These are phyloP conservation scores for Bryoglossum gracile DNA, from an alignment of 495 filamentous ascomycete genomes.

Conservation along the genomic window DNA sequence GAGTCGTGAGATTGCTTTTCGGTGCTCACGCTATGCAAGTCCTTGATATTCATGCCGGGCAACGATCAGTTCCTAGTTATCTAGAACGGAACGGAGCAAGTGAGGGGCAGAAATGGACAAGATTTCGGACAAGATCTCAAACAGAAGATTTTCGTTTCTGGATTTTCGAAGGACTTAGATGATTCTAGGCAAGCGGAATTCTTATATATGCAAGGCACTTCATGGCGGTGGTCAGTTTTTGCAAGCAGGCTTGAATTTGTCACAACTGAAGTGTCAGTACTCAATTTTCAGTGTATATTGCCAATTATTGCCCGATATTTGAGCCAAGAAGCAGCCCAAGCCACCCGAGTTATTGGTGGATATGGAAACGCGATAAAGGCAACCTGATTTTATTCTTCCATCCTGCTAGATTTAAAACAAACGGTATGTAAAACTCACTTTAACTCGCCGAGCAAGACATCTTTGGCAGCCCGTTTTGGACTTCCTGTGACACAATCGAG, in stretches of 20 bases:
- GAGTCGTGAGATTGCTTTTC: background rate
- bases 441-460: slow-evolving; percentile 5
- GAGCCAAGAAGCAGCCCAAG: slow-evolving; percentile 10
- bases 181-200: too few relatives aligned
- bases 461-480: slow-evolving; percentile 3
- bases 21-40: slow-evolving; percentile 10
- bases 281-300: slow-evolving; percentile 5
- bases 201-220: background rate
- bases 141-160: slow-evolving; percentile 9
- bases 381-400: background rate
- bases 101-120: slow-evolving; percentile 9
- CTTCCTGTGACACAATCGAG: slow-evolving; percentile 8
- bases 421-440: background rate
- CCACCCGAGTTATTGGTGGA: background rate
- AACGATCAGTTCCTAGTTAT: background rate
- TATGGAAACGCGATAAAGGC: background rate
- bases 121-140: slow-evolving; percentile 6
- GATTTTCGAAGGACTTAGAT: slow-evolving; percentile 3
- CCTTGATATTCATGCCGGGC: slow-evolving; percentile 1
- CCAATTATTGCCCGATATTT: too few relatives aligned
- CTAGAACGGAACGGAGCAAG: background rate
- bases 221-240: background rate
- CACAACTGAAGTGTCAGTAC: background rate
- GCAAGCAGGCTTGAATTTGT: too few relatives aligned
- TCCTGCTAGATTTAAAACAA: background rate